These are phyloP conservation scores for Xylaria sp. DNA, from an alignment of 2,329 filamentous ascomycete species.

Conservation along the genomic window DNA sequence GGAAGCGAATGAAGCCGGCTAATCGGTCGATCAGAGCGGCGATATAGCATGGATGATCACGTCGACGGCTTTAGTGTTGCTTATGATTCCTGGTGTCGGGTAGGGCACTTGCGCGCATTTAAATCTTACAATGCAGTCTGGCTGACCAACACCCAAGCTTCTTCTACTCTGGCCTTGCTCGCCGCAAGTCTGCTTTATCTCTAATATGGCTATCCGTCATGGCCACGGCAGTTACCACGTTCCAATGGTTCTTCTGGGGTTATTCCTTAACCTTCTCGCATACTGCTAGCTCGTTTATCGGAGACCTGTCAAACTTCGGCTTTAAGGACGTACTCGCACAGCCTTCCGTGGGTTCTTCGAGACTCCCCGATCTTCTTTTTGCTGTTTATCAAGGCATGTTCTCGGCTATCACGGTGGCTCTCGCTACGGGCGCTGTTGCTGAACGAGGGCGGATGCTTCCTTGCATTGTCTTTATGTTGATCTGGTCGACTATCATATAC, in stretches of 20 bases:
- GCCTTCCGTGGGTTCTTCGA: conserved; percentile 77
- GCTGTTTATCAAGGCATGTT: conserved; percentile 91
- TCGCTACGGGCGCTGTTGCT: conserved; percentile 85
- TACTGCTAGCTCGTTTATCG: conserved; percentile 78
- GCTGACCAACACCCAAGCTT: conserved; percentile 59
- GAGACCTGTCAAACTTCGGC: conserved; percentile 81
- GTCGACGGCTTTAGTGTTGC: conserved; percentile 81
- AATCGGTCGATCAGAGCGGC: conserved; percentile 63
- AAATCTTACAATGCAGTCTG: not conserved
- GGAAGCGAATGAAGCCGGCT: conserved; percentile 40
- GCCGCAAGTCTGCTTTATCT: conserved; percentile 88
- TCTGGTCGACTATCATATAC: conserved; percentile 91
- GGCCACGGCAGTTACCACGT: conserved; percentile 82
- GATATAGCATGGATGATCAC: conserved; percentile 89
- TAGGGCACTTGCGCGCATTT: conserved; percentile 50
- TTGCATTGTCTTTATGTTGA: conserved; percentile 90
- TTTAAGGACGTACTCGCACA: conserved; percentile 78
- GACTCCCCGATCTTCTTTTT: conserved; percentile 85
- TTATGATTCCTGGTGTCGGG: conserved; percentile 94
- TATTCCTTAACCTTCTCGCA: conserved; percentile 87
- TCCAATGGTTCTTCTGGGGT: conserved; percentile 97
- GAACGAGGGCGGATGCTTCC: conserved; percentile 90
- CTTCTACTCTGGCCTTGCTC: conserved; percentile 92
- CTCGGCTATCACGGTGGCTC: conserved; percentile 84
- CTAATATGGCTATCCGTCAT: conserved; percentile 92